These are phyloP conservation scores for Phytopythium litorale DNA, from an alignment of 352 stramenopile genomes.

Conservation along the genomic window DNA sequence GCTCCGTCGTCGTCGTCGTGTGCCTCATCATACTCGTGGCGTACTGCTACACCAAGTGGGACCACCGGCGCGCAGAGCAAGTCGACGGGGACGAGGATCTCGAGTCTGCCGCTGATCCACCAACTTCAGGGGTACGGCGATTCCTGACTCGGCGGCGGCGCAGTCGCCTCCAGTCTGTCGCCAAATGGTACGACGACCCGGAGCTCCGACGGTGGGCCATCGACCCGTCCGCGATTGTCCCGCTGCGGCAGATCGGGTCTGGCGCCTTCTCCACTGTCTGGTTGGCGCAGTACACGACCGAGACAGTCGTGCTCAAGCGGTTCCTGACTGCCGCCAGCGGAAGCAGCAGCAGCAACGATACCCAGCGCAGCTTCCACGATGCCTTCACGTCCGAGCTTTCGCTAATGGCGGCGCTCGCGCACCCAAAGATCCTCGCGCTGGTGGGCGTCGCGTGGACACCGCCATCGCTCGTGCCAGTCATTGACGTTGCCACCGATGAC, in stretches of 20 bases:
- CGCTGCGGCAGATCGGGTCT: slow-evolving; percentile 28
- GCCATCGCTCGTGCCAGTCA: background rate
- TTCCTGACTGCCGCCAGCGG: slow-evolving; percentile 19
- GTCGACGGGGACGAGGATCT: background rate
- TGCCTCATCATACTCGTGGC: slow-evolving; percentile 6
- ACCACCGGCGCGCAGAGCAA: background rate
- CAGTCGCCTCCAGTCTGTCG: background rate
- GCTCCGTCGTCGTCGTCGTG: slow-evolving; percentile 10
- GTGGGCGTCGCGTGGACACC: slow-evolving; percentile 69
- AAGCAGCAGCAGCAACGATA: slow-evolving; percentile 4
- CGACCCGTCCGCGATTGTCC: slow-evolving; percentile 27
- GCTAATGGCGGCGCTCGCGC: slow-evolving; percentile 49
- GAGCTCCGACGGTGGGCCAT: slow-evolving; percentile 47
- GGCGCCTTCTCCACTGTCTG: slow-evolving; percentile 49
- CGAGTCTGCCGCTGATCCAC: background rate
- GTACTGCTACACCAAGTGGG: slow-evolving; percentile 8
- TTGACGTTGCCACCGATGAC: background rate
- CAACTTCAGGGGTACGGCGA: background rate
- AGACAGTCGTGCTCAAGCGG: slow-evolving; percentile 48
- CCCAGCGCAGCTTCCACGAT: slow-evolving; percentile 14
- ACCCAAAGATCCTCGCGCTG: slow-evolving; percentile 80
- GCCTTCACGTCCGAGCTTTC: slow-evolving; percentile 72
- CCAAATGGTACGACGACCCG: slow-evolving; percentile 38
- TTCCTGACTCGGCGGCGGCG: background rate
- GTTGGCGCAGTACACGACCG: slow-evolving; percentile 42